Percentiles rank a stretch among this genome's conserved stretches.
Evolutionary conservation across 441 rosid genomes (phyloP).

Genomic region (Isatis lusitanica): DNA sequence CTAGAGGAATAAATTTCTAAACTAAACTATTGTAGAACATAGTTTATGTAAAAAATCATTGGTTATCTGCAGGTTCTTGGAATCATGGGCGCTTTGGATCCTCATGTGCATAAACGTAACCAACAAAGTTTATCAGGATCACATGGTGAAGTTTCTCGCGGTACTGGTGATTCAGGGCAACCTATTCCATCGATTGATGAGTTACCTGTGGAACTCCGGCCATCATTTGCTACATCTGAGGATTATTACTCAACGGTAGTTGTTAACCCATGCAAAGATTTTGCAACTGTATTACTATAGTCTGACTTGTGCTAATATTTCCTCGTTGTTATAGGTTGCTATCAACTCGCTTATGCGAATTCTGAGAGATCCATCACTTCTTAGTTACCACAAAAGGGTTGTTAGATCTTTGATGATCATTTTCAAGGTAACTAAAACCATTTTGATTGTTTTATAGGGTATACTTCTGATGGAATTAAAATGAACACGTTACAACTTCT

Average conservation of each 20-base stretch:
- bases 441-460: constrained; percentile 3
- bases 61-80: constrained; percentile 81
- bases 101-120: constrained; percentile 91
- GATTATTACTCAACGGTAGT: constrained; percentile 95
- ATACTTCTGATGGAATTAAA: constrained; percentile 5
- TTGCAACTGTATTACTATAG: constrained; percentile 23
- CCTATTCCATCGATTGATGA: constrained; percentile 89
- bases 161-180: constrained; percentile 95
- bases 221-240: constrained; percentile 94
- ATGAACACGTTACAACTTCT: constrained; percentile 6
- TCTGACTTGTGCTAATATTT: constrained; percentile 28
- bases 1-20: constrained; percentile 19
- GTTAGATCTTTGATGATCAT: constrained; percentile 98
- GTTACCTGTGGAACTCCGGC: constrained; percentile 88
- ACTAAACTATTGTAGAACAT: constrained; percentile 13
- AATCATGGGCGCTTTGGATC: constrained; percentile 99
- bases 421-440: constrained; percentile 69
- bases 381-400: constrained; percentile 98
- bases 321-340: constrained; percentile 71
- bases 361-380: constrained; percentile 97
- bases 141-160: constrained; percentile 88
- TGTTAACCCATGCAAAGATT: constrained; percentile 25
- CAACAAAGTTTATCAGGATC: constrained; percentile 79
- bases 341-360: constrained; percentile 97
- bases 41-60: constrained; percentile 30